phyloP scores from a whole-genome alignment of 495 filamentous ascomycete species.

The Penicillium lagena region DNA sequence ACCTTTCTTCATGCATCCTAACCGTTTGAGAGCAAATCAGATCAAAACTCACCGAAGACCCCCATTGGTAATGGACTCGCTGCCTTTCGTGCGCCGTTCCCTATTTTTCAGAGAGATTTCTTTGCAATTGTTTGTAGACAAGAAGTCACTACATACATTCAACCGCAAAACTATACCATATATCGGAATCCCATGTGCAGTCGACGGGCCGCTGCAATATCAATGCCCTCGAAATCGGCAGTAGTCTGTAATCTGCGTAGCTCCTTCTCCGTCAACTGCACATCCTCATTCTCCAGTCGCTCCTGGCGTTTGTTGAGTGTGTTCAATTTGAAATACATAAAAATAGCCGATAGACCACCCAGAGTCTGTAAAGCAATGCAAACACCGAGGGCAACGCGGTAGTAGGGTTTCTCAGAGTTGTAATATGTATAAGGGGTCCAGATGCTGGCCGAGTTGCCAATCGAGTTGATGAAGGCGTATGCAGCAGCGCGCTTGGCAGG shows the following conservation, averaged over 20 bases:
- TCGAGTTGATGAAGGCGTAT: conserved; percentile 48
- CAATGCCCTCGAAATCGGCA: conserved; percentile 42
- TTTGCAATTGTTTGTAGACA: too few species aligned
- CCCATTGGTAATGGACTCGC: too few species aligned
- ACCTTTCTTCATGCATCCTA: too few species aligned
- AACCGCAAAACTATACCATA: conserved; percentile 30
- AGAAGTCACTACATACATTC: too few species aligned
- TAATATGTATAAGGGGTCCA: conserved; percentile 54
- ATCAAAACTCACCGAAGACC: too few species aligned
- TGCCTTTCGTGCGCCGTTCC: too few species aligned
- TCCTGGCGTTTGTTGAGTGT: conserved; percentile 39
- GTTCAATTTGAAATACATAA: conserved; percentile 37
- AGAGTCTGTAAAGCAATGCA: conserved; percentile 40
- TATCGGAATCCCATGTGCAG: conserved; percentile 46
- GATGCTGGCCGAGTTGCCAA: conserved; percentile 47
- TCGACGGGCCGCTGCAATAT: conserved; percentile 35
- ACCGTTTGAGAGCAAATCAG: too few species aligned
- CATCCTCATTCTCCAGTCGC: conserved; percentile 37
- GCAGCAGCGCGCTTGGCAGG: conserved; percentile 49
- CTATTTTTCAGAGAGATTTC: too few species aligned
- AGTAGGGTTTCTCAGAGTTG: conserved; percentile 30
- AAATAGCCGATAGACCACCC: conserved; percentile 27
- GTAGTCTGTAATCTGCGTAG: conserved; percentile 35
- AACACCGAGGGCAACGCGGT: conserved; percentile 37
- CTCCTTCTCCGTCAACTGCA: conserved; percentile 34